Percentiles rank a stretch among this genome's conserved stretches.
Evolutionary conservation across 257 asterid genomes (phyloP).

Genomic region (Catharanthus roseus): DNA sequence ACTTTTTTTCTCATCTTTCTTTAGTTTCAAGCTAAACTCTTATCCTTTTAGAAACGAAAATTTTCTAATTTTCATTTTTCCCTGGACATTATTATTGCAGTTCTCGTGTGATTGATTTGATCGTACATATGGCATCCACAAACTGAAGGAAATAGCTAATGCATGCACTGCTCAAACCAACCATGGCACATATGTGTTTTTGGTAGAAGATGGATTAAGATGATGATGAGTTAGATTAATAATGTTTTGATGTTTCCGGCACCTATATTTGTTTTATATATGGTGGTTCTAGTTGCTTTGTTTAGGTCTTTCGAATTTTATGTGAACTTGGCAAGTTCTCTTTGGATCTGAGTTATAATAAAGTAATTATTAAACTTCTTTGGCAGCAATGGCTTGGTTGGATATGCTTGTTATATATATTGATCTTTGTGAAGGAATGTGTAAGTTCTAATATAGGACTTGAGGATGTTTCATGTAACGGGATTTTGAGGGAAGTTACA

Average conservation of each 20-base stretch:
- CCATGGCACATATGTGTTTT: not conserved
- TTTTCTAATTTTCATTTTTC: no score
- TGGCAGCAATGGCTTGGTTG: not conserved
- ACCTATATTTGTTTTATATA: no score
- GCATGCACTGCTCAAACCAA: not conserved
- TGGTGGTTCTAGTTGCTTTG: not conserved
- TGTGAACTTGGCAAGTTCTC: not conserved
- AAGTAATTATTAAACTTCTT: not conserved
- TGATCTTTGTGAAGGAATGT: not conserved
- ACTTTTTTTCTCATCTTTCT: no score
- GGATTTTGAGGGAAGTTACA: not conserved
- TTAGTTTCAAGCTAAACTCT: not conserved
- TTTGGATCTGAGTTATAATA: not conserved
- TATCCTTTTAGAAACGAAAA: no score
- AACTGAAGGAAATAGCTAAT: not conserved
- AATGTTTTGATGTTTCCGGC: no score
- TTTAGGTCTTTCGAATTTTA: not conserved
- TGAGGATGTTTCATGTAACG: not conserved
- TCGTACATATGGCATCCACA: conserved; percentile 51
- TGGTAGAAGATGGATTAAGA: not conserved
- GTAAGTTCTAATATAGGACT: not conserved
- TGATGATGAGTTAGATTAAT: no score
- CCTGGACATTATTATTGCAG: conserved; percentile 48
- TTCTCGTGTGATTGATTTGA: conserved; percentile 61
- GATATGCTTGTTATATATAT: not conserved